These are phyloP conservation scores for Heterobasidion annosum DNA, from an alignment of 1,284 basidiomycete genomes.

Conservation along the genomic window DNA sequence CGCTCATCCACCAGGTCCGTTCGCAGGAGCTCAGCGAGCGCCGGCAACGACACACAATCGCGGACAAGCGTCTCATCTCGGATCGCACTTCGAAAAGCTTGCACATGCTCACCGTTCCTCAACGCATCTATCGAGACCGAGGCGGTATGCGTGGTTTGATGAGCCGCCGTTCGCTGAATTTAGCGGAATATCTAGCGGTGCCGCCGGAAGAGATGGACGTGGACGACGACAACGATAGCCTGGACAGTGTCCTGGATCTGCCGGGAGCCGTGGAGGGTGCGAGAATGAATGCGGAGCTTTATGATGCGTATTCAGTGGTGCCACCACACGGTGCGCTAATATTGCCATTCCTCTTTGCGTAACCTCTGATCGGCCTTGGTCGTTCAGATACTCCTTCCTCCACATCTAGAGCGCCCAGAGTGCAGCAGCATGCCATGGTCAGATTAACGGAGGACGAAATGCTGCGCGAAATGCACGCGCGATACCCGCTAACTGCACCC, in stretches of 20 bases:
- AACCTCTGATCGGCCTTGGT: too few species aligned
- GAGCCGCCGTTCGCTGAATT: slow-evolving; percentile 19
- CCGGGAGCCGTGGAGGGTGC: too few species aligned
- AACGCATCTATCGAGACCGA: slow-evolving; percentile 42
- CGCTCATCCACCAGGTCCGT: neutral
- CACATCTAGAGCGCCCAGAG: too few species aligned
- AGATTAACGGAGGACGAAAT: too few species aligned
- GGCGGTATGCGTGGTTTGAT: slow-evolving; percentile 20
- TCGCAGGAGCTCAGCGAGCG: slow-evolving; percentile 70
- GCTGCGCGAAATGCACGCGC: too few species aligned
- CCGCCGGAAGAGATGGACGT: slow-evolving; percentile 41
- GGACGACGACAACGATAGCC: slow-evolving; percentile 51
- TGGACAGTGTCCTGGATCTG: slow-evolving; percentile 18
- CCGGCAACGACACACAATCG: slow-evolving; percentile 35
- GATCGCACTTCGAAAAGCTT: slow-evolving; percentile 55
- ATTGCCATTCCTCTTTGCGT: too few species aligned
- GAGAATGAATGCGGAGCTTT: too few species aligned
- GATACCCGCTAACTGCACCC: too few species aligned
- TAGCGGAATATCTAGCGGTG: slow-evolving; percentile 38
- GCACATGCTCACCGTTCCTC: slow-evolving; percentile 40
- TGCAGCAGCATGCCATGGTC: too few species aligned
- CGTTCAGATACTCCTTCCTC: too few species aligned
- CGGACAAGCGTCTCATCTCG: slow-evolving; percentile 53
- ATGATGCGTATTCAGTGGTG: too few species aligned
- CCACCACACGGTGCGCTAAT: too few species aligned